A percentile compares a stretch with the other conserved stretches of the same genome.
phyloP scores from a whole-genome alignment of 345 rosid species.

The Geranium brycei region DNA sequence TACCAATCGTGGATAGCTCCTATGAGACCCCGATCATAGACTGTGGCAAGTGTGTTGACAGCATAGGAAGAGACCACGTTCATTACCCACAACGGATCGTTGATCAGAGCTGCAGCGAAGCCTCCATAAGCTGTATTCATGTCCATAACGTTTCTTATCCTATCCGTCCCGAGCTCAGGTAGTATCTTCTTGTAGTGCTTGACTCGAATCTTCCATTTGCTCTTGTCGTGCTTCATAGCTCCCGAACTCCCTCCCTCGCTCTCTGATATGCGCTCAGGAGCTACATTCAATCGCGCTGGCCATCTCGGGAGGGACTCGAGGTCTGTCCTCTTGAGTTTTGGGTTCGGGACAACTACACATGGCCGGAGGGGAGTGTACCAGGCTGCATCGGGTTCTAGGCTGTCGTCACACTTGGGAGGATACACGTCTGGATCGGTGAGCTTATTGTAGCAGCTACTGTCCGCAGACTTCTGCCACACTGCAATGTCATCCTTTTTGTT shows the following conservation, averaged over 20 bases:
- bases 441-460: slow-evolving; percentile 52
- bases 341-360: slow-evolving; percentile 73
- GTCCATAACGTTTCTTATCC: slow-evolving; percentile 81
- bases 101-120: slow-evolving; percentile 55
- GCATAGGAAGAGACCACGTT: slow-evolving; percentile 76
- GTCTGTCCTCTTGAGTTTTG: slow-evolving; percentile 45
- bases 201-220: slow-evolving; percentile 63
- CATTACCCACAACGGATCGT: slow-evolving; percentile 84
- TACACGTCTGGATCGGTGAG: slow-evolving; percentile 56
- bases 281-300: slow-evolving; percentile 63
- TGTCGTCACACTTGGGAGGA: slow-evolving; percentile 87
- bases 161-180: slow-evolving; percentile 56
- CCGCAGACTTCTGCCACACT: slow-evolving; percentile 83
- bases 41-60: slow-evolving; percentile 63
- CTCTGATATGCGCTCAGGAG: slow-evolving; percentile 68
- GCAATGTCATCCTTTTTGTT: slow-evolving; percentile 83
- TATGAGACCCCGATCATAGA: slow-evolving; percentile 87
- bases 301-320: slow-evolving; percentile 59
- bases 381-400: slow-evolving; percentile 93
- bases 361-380: slow-evolving; percentile 94
- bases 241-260: slow-evolving; percentile 52
- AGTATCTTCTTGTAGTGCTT: slow-evolving; percentile 76
- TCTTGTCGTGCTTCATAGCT: slow-evolving; percentile 57
- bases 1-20: slow-evolving; percentile 95
- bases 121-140: slow-evolving; percentile 88